These are phyloP conservation scores for Scopulariopsis brevicaulis DNA, from an alignment of 2,329 filamentous ascomycete species.

Conservation along the genomic window DNA sequence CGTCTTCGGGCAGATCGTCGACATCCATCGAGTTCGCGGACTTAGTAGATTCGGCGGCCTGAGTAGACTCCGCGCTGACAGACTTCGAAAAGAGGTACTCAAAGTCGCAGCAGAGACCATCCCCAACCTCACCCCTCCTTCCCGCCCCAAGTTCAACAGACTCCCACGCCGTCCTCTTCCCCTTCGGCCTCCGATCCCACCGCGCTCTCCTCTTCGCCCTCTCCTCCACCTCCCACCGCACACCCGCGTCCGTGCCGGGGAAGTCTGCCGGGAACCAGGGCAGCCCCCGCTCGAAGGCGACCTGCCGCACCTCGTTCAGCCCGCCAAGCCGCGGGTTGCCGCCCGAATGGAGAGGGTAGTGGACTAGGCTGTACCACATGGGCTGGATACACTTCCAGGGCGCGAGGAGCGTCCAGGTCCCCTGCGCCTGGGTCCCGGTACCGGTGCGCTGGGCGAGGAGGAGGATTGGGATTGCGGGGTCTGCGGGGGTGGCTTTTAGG, in stretches of 20 bases:
- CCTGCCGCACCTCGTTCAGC: slow-evolving; percentile 65
- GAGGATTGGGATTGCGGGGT: slow-evolving; percentile 70
- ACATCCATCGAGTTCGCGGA: slow-evolving; percentile 7
- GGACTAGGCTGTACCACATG: slow-evolving; percentile 79
- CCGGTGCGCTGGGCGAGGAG: slow-evolving; percentile 49
- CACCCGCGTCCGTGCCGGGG: slow-evolving; percentile 68
- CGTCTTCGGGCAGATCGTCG: slow-evolving; percentile 7
- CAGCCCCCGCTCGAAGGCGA: slow-evolving; percentile 65
- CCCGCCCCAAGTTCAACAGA: slow-evolving; percentile 62
- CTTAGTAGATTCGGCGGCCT: neutral
- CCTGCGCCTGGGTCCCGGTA: slow-evolving; percentile 38
- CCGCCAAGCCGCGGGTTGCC: slow-evolving; percentile 77
- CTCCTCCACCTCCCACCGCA: slow-evolving; percentile 63
- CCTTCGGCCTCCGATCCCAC: slow-evolving; percentile 54
- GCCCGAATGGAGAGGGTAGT: slow-evolving; percentile 68
- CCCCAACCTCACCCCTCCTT: slow-evolving; percentile 71
- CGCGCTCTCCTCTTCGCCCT: slow-evolving; percentile 30
- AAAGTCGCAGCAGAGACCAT: slow-evolving; percentile 78
- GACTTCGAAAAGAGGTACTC: slow-evolving; percentile 45
- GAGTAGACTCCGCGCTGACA: neutral
- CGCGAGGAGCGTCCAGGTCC: slow-evolving; percentile 72
- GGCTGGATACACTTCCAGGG: slow-evolving; percentile 85
- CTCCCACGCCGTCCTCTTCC: slow-evolving; percentile 67
- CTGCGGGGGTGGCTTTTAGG: slow-evolving; percentile 43
- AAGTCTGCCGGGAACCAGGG: slow-evolving; percentile 85